Conservation (phyloP, 2,329 filamentous ascomycete genomes). For the Paecilomyces sp. region DNA sequence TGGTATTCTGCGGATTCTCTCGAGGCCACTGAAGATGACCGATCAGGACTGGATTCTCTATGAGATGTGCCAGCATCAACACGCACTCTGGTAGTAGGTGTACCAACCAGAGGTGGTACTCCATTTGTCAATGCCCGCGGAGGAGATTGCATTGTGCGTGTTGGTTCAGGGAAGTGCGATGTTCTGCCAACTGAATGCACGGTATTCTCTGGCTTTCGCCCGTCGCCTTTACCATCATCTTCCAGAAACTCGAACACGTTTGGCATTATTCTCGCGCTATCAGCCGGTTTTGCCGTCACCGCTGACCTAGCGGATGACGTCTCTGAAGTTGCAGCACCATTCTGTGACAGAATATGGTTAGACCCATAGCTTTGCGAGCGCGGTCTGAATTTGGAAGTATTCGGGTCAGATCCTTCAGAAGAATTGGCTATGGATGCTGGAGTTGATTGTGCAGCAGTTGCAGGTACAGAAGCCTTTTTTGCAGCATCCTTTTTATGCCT, state of each 20-base stretch:
- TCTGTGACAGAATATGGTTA: neutral
- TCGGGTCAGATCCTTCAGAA: neutral
- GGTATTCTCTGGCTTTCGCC: neutral
- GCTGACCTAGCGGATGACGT: conserved; percentile 2
- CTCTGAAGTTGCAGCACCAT: neutral
- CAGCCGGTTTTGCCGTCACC: conserved; percentile 1
- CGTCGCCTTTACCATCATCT: conserved; percentile 7
- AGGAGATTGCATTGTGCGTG: neutral
- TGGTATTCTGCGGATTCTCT: conserved; percentile 21
- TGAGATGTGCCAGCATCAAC: conserved; percentile 29
- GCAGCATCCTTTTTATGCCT: neutral
- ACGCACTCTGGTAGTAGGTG: conserved; percentile 16
- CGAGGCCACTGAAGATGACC: conserved; percentile 23
- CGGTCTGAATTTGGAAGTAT: neutral
- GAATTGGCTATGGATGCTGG: neutral
- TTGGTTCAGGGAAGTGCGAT: conserved; percentile 2
- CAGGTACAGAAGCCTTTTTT: neutral
- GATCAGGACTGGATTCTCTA: conserved; percentile 22
- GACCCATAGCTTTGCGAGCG: conserved; percentile 6
- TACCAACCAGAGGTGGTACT: neutral
- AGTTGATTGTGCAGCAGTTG: conserved; percentile 1
- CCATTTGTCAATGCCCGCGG: neutral
- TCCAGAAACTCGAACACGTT: conserved; percentile 36
- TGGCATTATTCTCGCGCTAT: conserved; percentile 9
- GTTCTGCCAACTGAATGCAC: neutral